Percentiles rank a stretch among this genome's conserved stretches.
Evolutionary conservation across 176 grass and related monocot genomes (phyloP).

Genomic region (Oryza meridionalis): DNA sequence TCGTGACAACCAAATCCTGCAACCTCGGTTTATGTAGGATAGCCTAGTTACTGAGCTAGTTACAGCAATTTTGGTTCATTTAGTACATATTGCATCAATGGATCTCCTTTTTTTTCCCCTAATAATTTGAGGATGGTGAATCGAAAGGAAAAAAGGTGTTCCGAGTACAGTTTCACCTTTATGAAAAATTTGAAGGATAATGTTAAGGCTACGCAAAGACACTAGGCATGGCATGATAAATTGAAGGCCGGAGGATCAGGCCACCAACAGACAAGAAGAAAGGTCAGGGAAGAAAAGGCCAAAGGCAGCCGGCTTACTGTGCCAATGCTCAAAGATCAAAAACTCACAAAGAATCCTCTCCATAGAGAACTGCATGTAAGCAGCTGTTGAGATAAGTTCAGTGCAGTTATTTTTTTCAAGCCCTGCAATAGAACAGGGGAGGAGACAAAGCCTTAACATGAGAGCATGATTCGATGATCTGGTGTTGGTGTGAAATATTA

Average conservation of each 20-base stretch:
- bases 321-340: conserved; percentile 24
- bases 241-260: neutral
- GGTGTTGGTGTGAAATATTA: conserved; percentile 39
- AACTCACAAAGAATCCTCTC: neutral
- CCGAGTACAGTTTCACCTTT: neutral
- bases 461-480: conserved; percentile 44
- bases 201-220: conserved; percentile 14
- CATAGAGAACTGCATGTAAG: conserved; percentile 21
- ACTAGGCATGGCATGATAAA: neutral
- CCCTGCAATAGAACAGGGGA: conserved; percentile 7
- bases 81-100: conserved; percentile 17
- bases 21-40: no score
- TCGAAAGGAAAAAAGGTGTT: neutral
- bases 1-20: no score
- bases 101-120: neutral
- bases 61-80: neutral
- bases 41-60: neutral
- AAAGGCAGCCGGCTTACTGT: neutral
- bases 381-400: neutral
- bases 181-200: conserved; percentile 8
- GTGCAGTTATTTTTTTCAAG: conserved; percentile 29
- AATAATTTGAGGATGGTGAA: neutral
- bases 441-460: conserved; percentile 17
- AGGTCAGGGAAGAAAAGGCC: neutral
- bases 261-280: conserved; percentile 21